Base-by-base conservation (phyloP, 2,329 filamentous ascomycete genomes). In the Verticillium albo-atrum region DNA sequence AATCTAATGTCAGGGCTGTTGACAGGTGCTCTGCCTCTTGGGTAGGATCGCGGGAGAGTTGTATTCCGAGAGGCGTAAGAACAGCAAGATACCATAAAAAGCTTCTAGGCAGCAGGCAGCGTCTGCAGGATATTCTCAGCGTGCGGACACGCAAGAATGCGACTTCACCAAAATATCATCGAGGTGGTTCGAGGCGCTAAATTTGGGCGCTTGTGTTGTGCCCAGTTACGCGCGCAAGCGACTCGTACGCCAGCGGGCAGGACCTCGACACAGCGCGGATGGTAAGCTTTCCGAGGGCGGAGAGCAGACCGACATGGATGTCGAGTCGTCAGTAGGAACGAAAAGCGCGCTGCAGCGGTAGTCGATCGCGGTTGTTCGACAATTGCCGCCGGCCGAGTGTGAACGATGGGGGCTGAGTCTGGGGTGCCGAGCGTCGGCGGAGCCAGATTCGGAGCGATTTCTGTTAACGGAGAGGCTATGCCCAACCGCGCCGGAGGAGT, bases 391-490 rank as follows among this genome's bases (percentile, higher is more conserved):
- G 53, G 34, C 50, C 52, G 60, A 37, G 53, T 52, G 57, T 15
- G 30, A 32, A 52, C 26, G 50, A 56, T 47, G 32, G 60, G 58
- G 58, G 62, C 62, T 60, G 60, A 60, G 62, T 47, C 30, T 23
- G 57, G 58, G 59, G 57, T 59, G 57, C 42, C n/a, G 42, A 37
- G 34, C 34, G 15, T 37, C 34, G 34, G 34, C 34, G 34, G 34
- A 37, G 34, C 34, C 34, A 15, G 34, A 15, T 37, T 47, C 42
- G 42, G 42, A 23, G 42, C n/a, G 20, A 47, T 20, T 47, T 47
- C 42, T 47, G 42, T 47, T 47, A 23, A 47, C 9, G 42, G 42
- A 47, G 42, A 47, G 14, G 50, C 58, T 61, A 34, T 61, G 59
- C 37, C 42, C 42, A 47, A 47, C 42, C 42, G 50, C 52, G 32